Evolutionary conservation across 768 basidiomycete genomes (phyloP).

Genomic region (Pleurotus tuoliensis): DNA sequence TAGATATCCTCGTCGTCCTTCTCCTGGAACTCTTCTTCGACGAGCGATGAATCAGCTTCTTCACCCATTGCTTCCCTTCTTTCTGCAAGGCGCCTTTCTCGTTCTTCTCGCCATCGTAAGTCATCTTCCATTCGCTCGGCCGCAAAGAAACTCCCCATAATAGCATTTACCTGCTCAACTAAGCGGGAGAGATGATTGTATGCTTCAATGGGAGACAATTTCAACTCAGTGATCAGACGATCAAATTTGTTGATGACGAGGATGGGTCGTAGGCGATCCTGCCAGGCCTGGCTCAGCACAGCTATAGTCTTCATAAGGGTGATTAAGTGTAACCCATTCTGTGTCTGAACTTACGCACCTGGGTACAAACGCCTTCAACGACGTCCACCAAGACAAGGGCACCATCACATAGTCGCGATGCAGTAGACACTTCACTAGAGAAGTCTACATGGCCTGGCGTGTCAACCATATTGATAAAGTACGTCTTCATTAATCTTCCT

Average conservation of each 20-base stretch:
- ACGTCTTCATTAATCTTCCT: slow-evolving; percentile 64
- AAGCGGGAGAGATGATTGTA: slow-evolving; percentile 91
- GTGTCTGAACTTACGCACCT: slow-evolving; percentile 45
- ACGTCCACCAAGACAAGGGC: slow-evolving; percentile 94
- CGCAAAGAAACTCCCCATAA: slow-evolving; percentile 96
- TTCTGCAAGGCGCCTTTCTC: slow-evolving; percentile 73
- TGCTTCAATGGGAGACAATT: slow-evolving; percentile 85
- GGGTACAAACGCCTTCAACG: slow-evolving; percentile 97
- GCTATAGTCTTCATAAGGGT: slow-evolving; percentile 70
- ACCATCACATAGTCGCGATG: slow-evolving; percentile 91
- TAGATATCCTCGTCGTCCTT: slow-evolving; percentile 98
- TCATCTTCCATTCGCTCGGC: slow-evolving; percentile 97
- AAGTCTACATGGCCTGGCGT: slow-evolving; percentile 99
- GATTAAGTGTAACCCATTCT: too few species aligned
- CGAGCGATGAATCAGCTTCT: slow-evolving; percentile 54
- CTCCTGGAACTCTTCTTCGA: slow-evolving; percentile 81
- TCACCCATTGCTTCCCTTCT: slow-evolving; percentile 71
- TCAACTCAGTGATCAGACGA: slow-evolving; percentile 89
- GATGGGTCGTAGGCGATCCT: slow-evolving; percentile 82
- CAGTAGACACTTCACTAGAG: slow-evolving; percentile 93
- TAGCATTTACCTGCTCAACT: slow-evolving; percentile 96
- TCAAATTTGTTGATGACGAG: slow-evolving; percentile 98
- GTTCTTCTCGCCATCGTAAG: slow-evolving; percentile 88
- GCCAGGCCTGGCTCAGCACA: slow-evolving; percentile 92
- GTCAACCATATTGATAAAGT: slow-evolving; percentile 93